A percentile compares a stretch with the other conserved stretches of the same genome.
Evolutionary conservation across 2,329 filamentous ascomycete species (phyloP).

Genomic region (Aspergillus transmontanensis): DNA sequence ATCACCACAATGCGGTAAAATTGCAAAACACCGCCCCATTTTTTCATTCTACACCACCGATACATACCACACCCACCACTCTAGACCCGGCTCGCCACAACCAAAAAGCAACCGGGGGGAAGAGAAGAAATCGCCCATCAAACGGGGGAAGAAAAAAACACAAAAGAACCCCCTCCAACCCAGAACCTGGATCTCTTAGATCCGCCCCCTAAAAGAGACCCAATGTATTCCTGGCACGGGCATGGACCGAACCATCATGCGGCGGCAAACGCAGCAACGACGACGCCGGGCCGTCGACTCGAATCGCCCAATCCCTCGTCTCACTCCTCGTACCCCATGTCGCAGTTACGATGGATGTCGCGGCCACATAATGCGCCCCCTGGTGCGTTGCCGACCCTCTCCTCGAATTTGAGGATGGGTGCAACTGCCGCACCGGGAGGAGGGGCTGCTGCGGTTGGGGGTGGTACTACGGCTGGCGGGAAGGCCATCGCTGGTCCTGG

Average conservation of each 20-base stretch:
- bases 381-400: conserved; percentile 21
- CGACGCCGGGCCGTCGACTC: conserved; percentile 2
- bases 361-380: conserved; percentile 16
- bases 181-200: background rate
- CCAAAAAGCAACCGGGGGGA: background rate
- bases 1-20: conserved; percentile 6
- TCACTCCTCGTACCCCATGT: conserved; percentile 24
- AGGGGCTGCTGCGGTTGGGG: background rate
- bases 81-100: background rate
- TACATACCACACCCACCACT: background rate
- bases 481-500: background rate
- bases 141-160: background rate
- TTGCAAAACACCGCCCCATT: conserved; percentile 9
- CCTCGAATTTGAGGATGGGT: conserved; percentile 21
- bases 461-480: background rate
- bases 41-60: conserved; percentile 5
- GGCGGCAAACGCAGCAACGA: conserved; percentile 2
- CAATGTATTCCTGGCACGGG: conserved; percentile 24
- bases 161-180: background rate
- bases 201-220: background rate
- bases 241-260: conserved; percentile 9
- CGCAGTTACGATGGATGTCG: conserved; percentile 30
- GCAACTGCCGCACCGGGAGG: background rate
- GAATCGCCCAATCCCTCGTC: conserved; percentile 16
- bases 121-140: background rate